A percentile compares a stretch with the other conserved stretches of the same genome.
phyloP scores from a whole-genome alignment of 1,284 basidiomycete genomes.

The Microstroma glucosiphilum region DNA sequence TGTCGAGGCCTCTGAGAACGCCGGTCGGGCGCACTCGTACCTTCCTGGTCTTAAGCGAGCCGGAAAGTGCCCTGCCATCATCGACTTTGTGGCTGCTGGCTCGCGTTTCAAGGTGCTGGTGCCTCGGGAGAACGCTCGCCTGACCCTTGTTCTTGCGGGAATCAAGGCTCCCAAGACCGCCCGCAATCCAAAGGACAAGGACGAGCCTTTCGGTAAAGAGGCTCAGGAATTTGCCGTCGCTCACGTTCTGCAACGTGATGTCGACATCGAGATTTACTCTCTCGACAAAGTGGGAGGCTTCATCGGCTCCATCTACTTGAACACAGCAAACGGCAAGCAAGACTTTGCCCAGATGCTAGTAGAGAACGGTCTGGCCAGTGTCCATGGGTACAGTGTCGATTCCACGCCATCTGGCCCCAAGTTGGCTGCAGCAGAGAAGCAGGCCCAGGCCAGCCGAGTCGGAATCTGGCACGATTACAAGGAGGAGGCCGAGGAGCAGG shows the following conservation, averaged over 20 bases:
- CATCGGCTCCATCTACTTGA: conserved; percentile 78
- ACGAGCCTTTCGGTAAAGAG: conserved; percentile 81
- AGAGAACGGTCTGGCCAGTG: conserved; percentile 71
- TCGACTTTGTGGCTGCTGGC: conserved; percentile 74
- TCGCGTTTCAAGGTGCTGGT: conserved; percentile 40
- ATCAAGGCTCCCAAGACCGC: conserved; percentile 53
- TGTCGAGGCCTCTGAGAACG: conserved; percentile 70
- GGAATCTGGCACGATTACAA: conserved; percentile 62
- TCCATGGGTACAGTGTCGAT: conserved; percentile 83
- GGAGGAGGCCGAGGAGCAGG: conserved; percentile 24
- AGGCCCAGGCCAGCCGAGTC: conserved; percentile 63
- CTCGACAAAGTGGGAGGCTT: conserved; percentile 94
- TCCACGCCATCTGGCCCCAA: conserved; percentile 69
- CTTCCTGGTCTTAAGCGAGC: conserved; percentile 84
- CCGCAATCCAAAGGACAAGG: conserved; percentile 69
- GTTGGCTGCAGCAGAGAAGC: conserved; percentile 70
- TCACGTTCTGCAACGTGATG: conserved; percentile 85
- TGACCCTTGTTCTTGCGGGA: conserved; percentile 47
- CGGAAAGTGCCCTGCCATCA: conserved; percentile 73
- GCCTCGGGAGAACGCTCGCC: conserved; percentile 33
- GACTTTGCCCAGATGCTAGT: conserved; percentile 68
- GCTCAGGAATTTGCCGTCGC: conserved; percentile 72
- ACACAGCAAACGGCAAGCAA: conserved; percentile 59
- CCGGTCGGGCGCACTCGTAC: conserved; percentile 55
- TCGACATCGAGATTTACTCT: conserved; percentile 82